Conservation (phyloP, 1,139 yeast species). For the Lodderomyces elongisporus region DNA sequence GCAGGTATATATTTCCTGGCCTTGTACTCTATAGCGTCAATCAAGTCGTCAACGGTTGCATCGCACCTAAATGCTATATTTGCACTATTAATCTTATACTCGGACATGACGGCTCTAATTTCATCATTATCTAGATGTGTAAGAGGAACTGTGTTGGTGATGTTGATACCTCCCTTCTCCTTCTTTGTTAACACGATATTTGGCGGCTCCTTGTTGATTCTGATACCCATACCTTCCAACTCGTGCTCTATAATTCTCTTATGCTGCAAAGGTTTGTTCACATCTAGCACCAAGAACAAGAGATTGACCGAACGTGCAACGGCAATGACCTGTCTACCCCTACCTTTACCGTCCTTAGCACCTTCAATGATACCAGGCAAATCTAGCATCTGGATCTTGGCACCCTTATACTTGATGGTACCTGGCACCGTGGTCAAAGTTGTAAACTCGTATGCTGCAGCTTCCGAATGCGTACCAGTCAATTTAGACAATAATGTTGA, state of each 20-base stretch:
- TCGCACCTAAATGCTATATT: slow-evolving; percentile 95
- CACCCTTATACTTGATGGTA: slow-evolving; percentile 91
- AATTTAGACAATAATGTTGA: slow-evolving; percentile 78
- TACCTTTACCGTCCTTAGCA: slow-evolving; percentile 98
- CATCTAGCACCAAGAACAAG: slow-evolving; percentile 89
- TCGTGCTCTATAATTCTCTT: slow-evolving; percentile 91
- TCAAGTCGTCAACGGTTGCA: slow-evolving; percentile 93
- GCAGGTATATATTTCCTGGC: slow-evolving; percentile 94
- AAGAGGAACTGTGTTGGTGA: slow-evolving; percentile 88
- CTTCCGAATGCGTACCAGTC: slow-evolving; percentile 96
- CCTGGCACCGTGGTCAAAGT: slow-evolving; percentile 98
- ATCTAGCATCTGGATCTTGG: slow-evolving; percentile 96
- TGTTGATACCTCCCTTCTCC: slow-evolving; percentile 92
- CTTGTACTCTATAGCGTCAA: slow-evolving; percentile 88
- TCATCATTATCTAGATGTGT: slow-evolving; percentile 90
- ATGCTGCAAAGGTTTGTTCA: slow-evolving; percentile 91
- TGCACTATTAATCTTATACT: slow-evolving; percentile 93
- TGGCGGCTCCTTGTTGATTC: slow-evolving; percentile 89
- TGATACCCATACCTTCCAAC: slow-evolving; percentile 93
- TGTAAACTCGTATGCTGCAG: slow-evolving; percentile 95
- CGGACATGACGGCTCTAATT: slow-evolving; percentile 92
- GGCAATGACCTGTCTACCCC: slow-evolving; percentile 98
- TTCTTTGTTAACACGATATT: slow-evolving; percentile 86
- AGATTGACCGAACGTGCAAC: slow-evolving; percentile 95
- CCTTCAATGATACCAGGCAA: slow-evolving; percentile 99